Evolutionary conservation across 2,329 filamentous ascomycete genomes (phyloP), one percentile per base, ranked within the genome.

Genomic region (Colletotrichum musae): DNA sequence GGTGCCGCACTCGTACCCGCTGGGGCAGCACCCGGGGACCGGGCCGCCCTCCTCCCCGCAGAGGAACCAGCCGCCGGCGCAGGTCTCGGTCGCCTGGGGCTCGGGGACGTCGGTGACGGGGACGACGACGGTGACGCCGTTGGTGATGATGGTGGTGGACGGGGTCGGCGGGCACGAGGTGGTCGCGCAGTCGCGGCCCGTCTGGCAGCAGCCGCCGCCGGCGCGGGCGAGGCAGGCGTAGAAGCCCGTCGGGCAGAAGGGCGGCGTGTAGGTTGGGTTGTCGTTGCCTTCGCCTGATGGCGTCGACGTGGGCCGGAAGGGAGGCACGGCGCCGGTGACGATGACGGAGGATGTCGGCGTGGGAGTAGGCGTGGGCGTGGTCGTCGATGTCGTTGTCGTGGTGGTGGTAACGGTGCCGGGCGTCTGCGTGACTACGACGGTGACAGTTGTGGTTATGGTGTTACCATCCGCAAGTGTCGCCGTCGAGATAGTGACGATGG

Each of bases 151-250:
- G 1, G 91, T 92, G 0, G 90, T 92, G 2, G 80, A 79, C 0
- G 85, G 75, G 0, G 85, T 82, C 0, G 88, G 80, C 0, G 93
- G 93, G 75, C 95, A 98, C 6, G 92, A 93, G 0, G 92, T 93
- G 0, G 91, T 92, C 69, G 92, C 89, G 81, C 95, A 98, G 81
- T 97, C 88, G 21, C 95, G 89, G 2, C 94, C 95, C 0, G 94
- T 94, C 66, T 93, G 92, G 81, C 95, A 98, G 83, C 95, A 98
- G 2, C 88, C 88, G 21, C 94, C 94, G 15, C 93, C 94, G 68
- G 95, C 94, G 69, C 91, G 90, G 2, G 95, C 95, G 2, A 91
- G 89, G 80, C 95, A 98, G 58, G 94, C 92, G 80, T 98, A 98
- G 84, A 95, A 98, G 2, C 95, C 95, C 0, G 92, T 95, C 0